Evolutionary conservation across 495 filamentous ascomycete species (phyloP).

Genomic region (Xylaria flabelliformis): DNA sequence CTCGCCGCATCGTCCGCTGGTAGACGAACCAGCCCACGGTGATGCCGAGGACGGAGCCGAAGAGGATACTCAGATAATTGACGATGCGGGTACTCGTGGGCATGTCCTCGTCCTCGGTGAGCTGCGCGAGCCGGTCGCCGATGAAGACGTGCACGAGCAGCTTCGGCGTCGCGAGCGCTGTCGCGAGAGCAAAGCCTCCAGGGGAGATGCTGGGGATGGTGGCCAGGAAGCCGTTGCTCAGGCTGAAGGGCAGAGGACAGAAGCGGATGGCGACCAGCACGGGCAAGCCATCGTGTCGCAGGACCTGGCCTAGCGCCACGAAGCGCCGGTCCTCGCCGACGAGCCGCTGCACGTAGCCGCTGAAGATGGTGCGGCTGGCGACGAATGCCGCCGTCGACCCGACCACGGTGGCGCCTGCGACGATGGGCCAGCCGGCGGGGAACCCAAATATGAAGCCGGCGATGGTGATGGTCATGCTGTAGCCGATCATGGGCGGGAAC

Average conservation of each 20-base stretch:
- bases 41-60: conserved; percentile 73
- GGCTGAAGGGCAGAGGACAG: conserved; percentile 91
- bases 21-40: conserved; percentile 87
- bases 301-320: conserved; percentile 63
- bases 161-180: conserved; percentile 77
- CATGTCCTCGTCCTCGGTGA: conserved; percentile 73
- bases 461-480: conserved; percentile 83
- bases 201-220: conserved; percentile 89
- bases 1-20: conserved; percentile 79
- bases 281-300: conserved; percentile 84
- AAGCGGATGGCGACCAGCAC: conserved; percentile 91
- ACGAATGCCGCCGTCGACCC: conserved; percentile 82
- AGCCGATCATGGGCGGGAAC: conserved; percentile 92
- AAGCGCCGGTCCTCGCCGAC: conserved; percentile 82
- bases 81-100: conserved; percentile 68
- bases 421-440: conserved; percentile 88
- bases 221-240: conserved; percentile 92
- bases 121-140: conserved; percentile 74
- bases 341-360: conserved; percentile 75
- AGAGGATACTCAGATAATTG: conserved; percentile 78
- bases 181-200: conserved; percentile 78
- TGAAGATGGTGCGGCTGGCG: conserved; percentile 76
- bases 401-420: conserved; percentile 75
- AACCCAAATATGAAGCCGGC: conserved; percentile 94
- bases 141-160: conserved; percentile 93